Base-by-base conservation (phyloP, 1,284 basidiomycete species). In the Leccinum pachyderme region DNA sequence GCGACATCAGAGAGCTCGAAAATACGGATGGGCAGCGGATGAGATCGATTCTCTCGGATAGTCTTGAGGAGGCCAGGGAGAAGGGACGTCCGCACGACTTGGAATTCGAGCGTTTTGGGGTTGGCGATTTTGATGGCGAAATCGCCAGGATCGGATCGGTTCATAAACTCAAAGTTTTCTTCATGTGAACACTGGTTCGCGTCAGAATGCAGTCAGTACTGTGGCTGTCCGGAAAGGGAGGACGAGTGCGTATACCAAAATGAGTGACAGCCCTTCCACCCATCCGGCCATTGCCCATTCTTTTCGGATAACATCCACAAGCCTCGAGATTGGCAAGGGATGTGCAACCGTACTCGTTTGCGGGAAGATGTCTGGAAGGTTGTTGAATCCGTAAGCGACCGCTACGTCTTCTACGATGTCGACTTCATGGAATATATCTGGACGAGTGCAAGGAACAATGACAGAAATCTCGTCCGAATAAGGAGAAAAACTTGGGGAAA, bases 391-490 rank as follows among this genome's bases (percentile, higher is more conserved):
- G 69, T 95, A 98, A 0, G 94, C 96, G 60, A 99, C 95, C 5
- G 97, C 97, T 1, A 90, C 93, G 64, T 99, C 96, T 71, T 99
- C 96, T 88, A 99, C 93, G 65, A 99, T 83, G 72, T 99, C 96
- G 68, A 95, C 98, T 73, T 98, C 95, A 71, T 99, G 97, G 56
- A 99, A 77, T 61, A 99, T 97, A 69, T 99, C 96, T 1, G 97
- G 94, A 46, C 96, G 85, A 11, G 95, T 98, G 29, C 91, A 81
- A 2, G 96, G 96, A 33, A 99, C 82, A 39, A 84, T 76, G 27
- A 99, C 88, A 27, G 84, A 66, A 24, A 93, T 73, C 64, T 89
- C 85, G 62, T 93, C 89, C 0, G 66, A 72, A 6, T 66, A 65
- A 6, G 76, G 59, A 11, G 78, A 78, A 47, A 59, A 11, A 15